Conservation (phyloP, 2,329 filamentous ascomycete species). For the Atkinsonella texensis region DNA sequence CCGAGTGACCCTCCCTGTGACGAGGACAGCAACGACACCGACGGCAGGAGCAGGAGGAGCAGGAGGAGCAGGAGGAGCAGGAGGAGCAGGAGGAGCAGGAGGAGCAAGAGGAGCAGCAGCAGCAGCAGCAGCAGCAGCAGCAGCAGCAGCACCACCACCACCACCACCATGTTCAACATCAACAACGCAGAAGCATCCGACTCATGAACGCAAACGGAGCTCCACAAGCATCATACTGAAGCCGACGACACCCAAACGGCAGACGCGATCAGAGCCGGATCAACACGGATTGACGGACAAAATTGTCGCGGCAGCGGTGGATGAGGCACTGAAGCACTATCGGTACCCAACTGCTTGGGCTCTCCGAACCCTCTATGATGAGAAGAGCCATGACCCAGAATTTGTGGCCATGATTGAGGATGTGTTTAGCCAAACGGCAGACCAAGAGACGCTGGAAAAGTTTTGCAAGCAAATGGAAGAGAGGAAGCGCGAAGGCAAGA, state of each 20-base stretch:
- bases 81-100: neutral
- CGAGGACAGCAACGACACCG: conserved; percentile 9
- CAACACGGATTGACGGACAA: conserved; percentile 36
- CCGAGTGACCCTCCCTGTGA: conserved; percentile 18
- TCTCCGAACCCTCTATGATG: conserved; percentile 47
- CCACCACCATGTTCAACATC: conserved; percentile 8
- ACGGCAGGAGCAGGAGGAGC: neutral
- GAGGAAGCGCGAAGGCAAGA: conserved; percentile 46
- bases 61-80: conserved; percentile 1
- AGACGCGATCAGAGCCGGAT: conserved; percentile 12
- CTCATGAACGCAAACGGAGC: conserved; percentile 5
- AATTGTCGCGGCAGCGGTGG: conserved; percentile 45
- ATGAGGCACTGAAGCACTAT: conserved; percentile 42
- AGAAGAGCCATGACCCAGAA: conserved; percentile 35
- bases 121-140: conserved; percentile 3
- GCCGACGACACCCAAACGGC: conserved; percentile 10
- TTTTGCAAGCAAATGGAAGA: conserved; percentile 39
- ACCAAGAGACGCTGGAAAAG: conserved; percentile 35
- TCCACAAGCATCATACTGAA: conserved; percentile 6
- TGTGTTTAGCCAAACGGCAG: conserved; percentile 46
- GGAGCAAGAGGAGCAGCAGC: conserved; percentile 7
- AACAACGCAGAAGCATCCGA: neutral
- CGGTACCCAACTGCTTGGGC: conserved; percentile 53
- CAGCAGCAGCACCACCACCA: conserved; percentile 6
- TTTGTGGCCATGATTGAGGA: conserved; percentile 47